phyloP scores from a whole-genome alignment of 2,329 filamentous ascomycete species.

The Penicillium palitans region DNA sequence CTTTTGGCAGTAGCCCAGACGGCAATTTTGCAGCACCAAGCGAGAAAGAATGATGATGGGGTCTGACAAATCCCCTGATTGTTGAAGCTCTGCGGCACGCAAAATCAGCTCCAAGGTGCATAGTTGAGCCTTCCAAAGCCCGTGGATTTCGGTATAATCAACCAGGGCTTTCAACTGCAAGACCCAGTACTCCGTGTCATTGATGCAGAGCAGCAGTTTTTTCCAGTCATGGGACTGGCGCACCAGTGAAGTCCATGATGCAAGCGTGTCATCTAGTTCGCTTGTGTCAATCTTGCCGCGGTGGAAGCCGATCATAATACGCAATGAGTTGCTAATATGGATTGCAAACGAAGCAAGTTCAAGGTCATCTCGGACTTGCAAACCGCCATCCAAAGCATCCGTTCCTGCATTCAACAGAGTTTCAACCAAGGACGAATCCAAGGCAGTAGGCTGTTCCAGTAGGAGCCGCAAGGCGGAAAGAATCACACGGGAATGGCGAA shows the following conservation, averaged over 20 bases:
- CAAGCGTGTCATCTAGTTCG: conserved; percentile 32
- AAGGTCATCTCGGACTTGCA: conserved; percentile 28
- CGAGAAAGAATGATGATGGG: conserved; percentile 47
- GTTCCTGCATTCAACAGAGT: conserved; percentile 30
- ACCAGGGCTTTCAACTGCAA: conserved; percentile 54
- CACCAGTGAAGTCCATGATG: conserved; percentile 44
- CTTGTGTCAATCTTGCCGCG: conserved; percentile 31
- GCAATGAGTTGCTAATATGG: conserved; percentile 38
- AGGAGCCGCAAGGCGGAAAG: conserved; percentile 38
- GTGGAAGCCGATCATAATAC: conserved; percentile 37
- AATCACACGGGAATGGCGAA: conserved; percentile 41
- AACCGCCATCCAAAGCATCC: conserved; percentile 17
- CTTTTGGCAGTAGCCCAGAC: conserved; percentile 61
- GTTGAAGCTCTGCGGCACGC: conserved; percentile 50
- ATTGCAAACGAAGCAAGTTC: conserved; percentile 28
- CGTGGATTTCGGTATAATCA: conserved; percentile 60
- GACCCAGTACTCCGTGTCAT: conserved; percentile 52
- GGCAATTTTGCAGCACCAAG: conserved; percentile 57
- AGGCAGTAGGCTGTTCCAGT: conserved; percentile 33
- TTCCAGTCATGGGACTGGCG: conserved; percentile 46
- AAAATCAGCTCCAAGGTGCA: conserved; percentile 52
- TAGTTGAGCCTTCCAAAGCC: conserved; percentile 53
- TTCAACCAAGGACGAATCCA: conserved; percentile 31
- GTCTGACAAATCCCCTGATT: conserved; percentile 37
- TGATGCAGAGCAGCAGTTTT: conserved; percentile 48